phyloP scores from a whole-genome alignment of 2,329 filamentous ascomycete genomes.

The Amauroascus verrucosus region DNA sequence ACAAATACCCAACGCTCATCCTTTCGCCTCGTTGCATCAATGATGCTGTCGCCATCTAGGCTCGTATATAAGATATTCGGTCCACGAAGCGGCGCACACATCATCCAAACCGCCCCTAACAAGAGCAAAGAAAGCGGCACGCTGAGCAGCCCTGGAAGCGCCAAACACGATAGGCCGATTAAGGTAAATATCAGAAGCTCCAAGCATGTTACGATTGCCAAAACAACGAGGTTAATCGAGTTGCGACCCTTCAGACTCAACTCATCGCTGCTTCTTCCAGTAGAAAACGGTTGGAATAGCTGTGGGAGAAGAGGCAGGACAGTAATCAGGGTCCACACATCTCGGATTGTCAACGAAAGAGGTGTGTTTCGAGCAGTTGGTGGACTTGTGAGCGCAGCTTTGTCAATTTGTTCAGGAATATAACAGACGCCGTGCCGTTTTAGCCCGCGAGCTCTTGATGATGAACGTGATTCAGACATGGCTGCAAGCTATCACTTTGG shows the following conservation, averaged over 20 bases:
- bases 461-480: background rate
- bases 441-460: background rate
- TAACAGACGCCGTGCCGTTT: slow-evolving; percentile 3
- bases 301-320: slow-evolving; percentile 14
- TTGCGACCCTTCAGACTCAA: slow-evolving; percentile 11
- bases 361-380: slow-evolving; percentile 16
- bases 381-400: slow-evolving; percentile 10
- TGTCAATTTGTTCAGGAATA: slow-evolving; percentile 16
- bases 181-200: slow-evolving; percentile 7
- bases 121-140: slow-evolving; percentile 1
- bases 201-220: slow-evolving; percentile 11
- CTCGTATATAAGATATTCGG: slow-evolving; percentile 7
- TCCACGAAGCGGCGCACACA: slow-evolving; percentile 13
- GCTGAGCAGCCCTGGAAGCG: slow-evolving; percentile 15
- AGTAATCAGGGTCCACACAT: slow-evolving; percentile 12
- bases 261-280: slow-evolving; percentile 11
- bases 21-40: background rate
- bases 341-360: slow-evolving; percentile 9
- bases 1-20: slow-evolving; percentile 18
- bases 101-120: slow-evolving; percentile 7
- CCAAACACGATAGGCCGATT: background rate
- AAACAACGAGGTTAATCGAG: slow-evolving; percentile 8
- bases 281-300: slow-evolving; percentile 10
- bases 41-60: background rate
- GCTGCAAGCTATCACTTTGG: background rate